Conservation (phyloP, 2,329 filamentous ascomycete genomes). For the Sclerotinia glacialis region DNA sequence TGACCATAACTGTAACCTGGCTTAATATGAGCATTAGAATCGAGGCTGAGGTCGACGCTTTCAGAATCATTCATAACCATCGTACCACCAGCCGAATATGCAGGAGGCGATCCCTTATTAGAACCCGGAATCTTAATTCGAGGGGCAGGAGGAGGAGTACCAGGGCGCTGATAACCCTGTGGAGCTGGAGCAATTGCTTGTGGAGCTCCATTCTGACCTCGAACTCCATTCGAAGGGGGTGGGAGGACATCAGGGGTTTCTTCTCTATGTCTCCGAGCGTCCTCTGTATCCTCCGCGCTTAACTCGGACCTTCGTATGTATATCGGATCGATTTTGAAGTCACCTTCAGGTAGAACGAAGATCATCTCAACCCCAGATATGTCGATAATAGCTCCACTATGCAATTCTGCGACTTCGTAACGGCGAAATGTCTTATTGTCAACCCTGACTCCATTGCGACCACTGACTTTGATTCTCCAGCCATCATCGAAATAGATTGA, state of each 20-base stretch:
- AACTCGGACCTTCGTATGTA: conserved; percentile 66
- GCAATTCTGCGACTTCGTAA: conserved; percentile 61
- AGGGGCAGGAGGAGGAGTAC: conserved; percentile 50
- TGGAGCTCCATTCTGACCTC: conserved; percentile 36
- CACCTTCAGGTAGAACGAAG: conserved; percentile 80
- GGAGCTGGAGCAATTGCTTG: conserved; percentile 58
- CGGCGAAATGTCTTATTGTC: conserved; percentile 71
- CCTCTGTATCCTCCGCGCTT: conserved; percentile 18
- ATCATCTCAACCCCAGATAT: conserved; percentile 96
- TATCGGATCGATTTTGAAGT: conserved; percentile 64
- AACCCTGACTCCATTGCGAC: conserved; percentile 85
- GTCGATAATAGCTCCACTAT: conserved; percentile 87
- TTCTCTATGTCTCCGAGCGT: conserved; percentile 1
- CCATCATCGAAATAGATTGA: conserved; percentile 70
- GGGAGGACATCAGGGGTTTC: neutral
- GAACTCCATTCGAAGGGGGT: neutral
- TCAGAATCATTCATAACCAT: conserved; percentile 47
- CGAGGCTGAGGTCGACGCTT: conserved; percentile 73
- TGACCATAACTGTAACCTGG: conserved; percentile 95
- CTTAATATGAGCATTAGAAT: conserved; percentile 86
- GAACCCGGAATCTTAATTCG: conserved; percentile 31
- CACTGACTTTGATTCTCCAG: conserved; percentile 85
- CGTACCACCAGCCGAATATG: conserved; percentile 40
- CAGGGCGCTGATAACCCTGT: conserved; percentile 58
- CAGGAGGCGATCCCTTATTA: conserved; percentile 34